A percentile compares a stretch with the other conserved stretches of the same genome.
These are phyloP conservation scores for Cenococcum geophilum DNA, from an alignment of 495 filamentous ascomycete species.

Conservation along the genomic window DNA sequence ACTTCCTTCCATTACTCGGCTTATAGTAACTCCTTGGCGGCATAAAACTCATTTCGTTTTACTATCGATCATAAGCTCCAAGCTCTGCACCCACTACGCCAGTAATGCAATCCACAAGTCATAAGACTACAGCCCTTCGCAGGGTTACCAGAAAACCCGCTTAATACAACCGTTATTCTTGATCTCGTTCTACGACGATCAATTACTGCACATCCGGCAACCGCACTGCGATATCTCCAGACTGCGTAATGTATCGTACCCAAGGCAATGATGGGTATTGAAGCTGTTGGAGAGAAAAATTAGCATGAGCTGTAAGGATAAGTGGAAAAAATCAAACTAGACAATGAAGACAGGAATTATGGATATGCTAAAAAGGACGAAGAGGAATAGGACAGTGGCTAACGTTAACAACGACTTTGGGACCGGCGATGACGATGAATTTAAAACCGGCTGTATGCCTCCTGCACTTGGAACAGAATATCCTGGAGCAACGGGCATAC, in stretches of 20 bases:
- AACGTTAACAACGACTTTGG: too few relatives aligned
- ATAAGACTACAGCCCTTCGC: neutral
- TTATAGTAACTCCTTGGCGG: too few relatives aligned
- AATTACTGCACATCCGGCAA: constrained; percentile 66
- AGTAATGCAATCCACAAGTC: constrained; percentile 8
- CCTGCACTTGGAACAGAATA: too few relatives aligned
- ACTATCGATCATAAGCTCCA: neutral
- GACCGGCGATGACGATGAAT: too few relatives aligned
- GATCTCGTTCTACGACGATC: neutral
- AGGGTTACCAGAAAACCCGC: neutral
- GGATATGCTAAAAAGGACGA: neutral
- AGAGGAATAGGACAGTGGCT: too few relatives aligned
- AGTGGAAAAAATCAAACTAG: neutral
- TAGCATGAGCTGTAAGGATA: constrained; percentile 30
- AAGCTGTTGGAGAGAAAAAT: constrained; percentile 46
- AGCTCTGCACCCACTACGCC: constrained; percentile 2
- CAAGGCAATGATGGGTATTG: constrained; percentile 98
- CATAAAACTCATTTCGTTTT: constrained; percentile 5
- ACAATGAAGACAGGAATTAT: neutral
- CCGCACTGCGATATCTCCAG: constrained; percentile 88
- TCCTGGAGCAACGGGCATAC: too few relatives aligned
- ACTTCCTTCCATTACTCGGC: too few relatives aligned
- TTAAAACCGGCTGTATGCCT: too few relatives aligned
- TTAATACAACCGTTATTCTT: neutral
- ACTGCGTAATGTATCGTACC: constrained; percentile 98